Evolutionary conservation across 2,329 filamentous ascomycete species (phyloP), one percentile per base, ranked within the genome.

Genomic region (Hypoxylon rubiginosum): DNA sequence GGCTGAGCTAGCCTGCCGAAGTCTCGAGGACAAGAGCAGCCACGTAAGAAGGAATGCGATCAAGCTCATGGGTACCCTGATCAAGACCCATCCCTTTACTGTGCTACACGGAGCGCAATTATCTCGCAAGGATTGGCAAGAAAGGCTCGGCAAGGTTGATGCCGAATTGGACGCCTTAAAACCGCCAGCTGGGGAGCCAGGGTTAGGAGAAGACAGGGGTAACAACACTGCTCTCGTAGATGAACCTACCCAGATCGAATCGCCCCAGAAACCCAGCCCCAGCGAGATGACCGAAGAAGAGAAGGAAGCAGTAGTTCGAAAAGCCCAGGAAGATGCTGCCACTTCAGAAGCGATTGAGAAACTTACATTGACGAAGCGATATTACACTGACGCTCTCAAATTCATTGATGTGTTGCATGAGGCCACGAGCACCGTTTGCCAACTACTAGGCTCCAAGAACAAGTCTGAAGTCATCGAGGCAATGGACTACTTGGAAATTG

Each of bases 401-500:
- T 99, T 99, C 76, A 97, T 99, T 71, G 91, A 97, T 67, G 91
- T 97, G 5, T 84, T 99, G 21, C 93, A 97, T 71, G 88, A 91
- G 10, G 92, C 93, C 21, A 97, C 94, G 0, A 86, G 86, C 8
- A 89, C 90, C 1, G 90, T 98, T 34, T 93, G 91, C 68, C 95
- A 97, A 79, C 85, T 99, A 17, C 86, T 99, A 3, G 93, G 93
- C 5, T 97, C 96, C 30, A 93, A 92, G 76, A 99, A 99, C 84
- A 99, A 99, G 85, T 97, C 93, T 73, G 96, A 99, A 78, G 92
- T 98, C 26, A 97, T 99, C 67, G 97, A 99, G 79, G 96, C 97
- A 15, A 99, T 99, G 90, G 96, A 99, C 77, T 99, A 97, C 80
- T 97, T 99, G 72, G 94, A 97, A 72, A 89, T 97, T 48, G 91